Base-by-base conservation (phyloP, 169 alveolate genomes). In the Eimeria praecox region DNA sequence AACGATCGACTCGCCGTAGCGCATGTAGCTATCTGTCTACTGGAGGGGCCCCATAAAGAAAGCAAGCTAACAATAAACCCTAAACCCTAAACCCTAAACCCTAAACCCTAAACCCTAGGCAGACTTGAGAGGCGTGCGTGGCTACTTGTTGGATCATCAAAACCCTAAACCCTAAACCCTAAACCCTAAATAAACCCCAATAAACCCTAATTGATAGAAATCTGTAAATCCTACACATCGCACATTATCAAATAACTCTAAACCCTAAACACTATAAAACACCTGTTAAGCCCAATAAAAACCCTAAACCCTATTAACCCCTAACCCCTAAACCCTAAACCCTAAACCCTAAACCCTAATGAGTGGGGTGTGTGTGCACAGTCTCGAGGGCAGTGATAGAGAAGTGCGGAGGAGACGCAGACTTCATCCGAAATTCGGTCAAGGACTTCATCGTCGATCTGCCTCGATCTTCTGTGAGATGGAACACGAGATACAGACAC, bases 1-100 rank as follows among this genome's bases (percentile, higher is more conserved):
- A 44, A 82, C 71, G 90, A 82, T n/a, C 44, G 71, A 20, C 20
- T 82, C 16, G 90, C 90, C 4, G 71, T 82, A 18, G 90, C 90
- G 44, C 90, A 82, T 62, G 71, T 82, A 30, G 71, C 69, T 16
- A 82, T 49, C 16, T 44, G 49, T n/a, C 16, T 82, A n/a, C 71
- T 82, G 42, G 90, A 82, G 52, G 90, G 90, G 46, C 69, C 90
- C 40, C 69, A 30, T 49, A 38, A 46, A 35, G 90, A 82, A 35
- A 82, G 90, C 49, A 52, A 27, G n/a, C n/a, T 27, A 66, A 66
- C 78, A 38, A 38, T 66, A 66, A 66, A 66, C 78, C 78, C 78
- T 66, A 66, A 66, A n/a, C 78, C 78, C 78, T 66, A 66, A 10
- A 66, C 75, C 75, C 8, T 64, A 9, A 5, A 16, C 75, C 75